Evolutionary conservation across 2,329 filamentous ascomycete genomes (phyloP).

Genomic region (Trichoderma atroviride): DNA sequence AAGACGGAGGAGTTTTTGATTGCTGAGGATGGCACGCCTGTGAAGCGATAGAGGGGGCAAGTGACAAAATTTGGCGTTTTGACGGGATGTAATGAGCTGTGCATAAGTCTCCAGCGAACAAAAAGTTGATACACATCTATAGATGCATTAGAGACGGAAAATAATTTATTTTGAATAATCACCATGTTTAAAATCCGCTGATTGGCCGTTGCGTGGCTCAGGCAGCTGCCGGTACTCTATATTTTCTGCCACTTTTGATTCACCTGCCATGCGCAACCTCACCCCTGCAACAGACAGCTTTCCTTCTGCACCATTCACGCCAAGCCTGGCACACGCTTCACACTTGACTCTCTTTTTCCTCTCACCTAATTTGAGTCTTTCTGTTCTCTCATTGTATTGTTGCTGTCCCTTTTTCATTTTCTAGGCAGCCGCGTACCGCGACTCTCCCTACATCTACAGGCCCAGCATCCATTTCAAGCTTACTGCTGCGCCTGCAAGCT

Average conservation of each 20-base stretch:
- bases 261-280: slow-evolving; percentile 4
- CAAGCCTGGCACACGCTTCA: background rate
- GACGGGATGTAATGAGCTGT: slow-evolving; percentile 1
- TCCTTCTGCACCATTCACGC: slow-evolving; percentile 11
- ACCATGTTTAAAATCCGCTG: background rate
- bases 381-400: background rate
- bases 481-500: background rate
- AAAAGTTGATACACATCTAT: slow-evolving; percentile 3
- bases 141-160: background rate
- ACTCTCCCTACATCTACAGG: background rate
- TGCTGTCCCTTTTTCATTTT: background rate
- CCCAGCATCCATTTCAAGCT: background rate
- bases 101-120: background rate
- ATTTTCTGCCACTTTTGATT: slow-evolving; percentile 1
- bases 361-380: background rate
- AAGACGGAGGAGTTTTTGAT: slow-evolving; percentile 79
- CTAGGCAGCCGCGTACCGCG: background rate
- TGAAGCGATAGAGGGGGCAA: slow-evolving; percentile 36
- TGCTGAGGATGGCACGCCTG: slow-evolving; percentile 62
- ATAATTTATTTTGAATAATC: background rate
- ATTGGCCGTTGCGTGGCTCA: background rate
- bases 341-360: background rate
- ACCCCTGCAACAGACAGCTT: background rate
- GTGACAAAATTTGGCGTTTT: slow-evolving; percentile 9
- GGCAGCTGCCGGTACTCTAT: background rate